Conservation (phyloP, 352 stramenopile species). For the Pythium utonaiense region DNA sequence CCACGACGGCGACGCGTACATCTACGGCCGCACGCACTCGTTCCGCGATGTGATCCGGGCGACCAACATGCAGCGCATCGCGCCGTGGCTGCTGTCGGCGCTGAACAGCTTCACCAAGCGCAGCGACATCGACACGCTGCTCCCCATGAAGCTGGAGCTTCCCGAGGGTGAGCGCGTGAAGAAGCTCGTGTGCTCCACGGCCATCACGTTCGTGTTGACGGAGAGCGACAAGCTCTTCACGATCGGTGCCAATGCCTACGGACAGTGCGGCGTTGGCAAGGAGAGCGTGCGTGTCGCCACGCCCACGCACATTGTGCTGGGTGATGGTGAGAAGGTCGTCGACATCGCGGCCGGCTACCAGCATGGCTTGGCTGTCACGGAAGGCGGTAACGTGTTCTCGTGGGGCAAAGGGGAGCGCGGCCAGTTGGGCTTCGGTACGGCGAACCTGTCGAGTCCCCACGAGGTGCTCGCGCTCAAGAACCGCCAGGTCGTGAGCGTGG, state of each 20-base stretch:
- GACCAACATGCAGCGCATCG: constrained; percentile 81
- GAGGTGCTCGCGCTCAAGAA: constrained; percentile 77
- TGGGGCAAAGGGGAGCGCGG: constrained; percentile 84
- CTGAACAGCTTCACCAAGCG: constrained; percentile 73
- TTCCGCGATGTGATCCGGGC: constrained; percentile 82
- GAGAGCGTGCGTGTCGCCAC: constrained; percentile 58
- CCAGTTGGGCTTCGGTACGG: constrained; percentile 75
- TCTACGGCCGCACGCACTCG: constrained; percentile 77
- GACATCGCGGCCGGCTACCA: constrained; percentile 77
- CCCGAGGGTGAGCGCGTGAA: constrained; percentile 54
- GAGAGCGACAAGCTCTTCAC: constrained; percentile 79
- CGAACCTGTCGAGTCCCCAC: constrained; percentile 66
- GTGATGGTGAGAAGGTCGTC: constrained; percentile 58
- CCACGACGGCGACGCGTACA: constrained; percentile 56
- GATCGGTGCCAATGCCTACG: constrained; percentile 73
- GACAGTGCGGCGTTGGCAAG: constrained; percentile 67
- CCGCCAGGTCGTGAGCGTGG: constrained; percentile 55
- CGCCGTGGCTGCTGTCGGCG: constrained; percentile 59
- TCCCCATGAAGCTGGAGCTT: constrained; percentile 50
- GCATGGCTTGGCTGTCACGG: constrained; percentile 69
- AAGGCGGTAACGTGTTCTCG: constrained; percentile 64
- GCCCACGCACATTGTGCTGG: constrained; percentile 52
- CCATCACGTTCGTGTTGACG: constrained; percentile 69
- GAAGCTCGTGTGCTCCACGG: constrained; percentile 83
- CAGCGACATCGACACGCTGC: constrained; percentile 61